Conservation (phyloP, 2,329 filamentous ascomycete genomes). For the Gaeumannomyces sp. region DNA sequence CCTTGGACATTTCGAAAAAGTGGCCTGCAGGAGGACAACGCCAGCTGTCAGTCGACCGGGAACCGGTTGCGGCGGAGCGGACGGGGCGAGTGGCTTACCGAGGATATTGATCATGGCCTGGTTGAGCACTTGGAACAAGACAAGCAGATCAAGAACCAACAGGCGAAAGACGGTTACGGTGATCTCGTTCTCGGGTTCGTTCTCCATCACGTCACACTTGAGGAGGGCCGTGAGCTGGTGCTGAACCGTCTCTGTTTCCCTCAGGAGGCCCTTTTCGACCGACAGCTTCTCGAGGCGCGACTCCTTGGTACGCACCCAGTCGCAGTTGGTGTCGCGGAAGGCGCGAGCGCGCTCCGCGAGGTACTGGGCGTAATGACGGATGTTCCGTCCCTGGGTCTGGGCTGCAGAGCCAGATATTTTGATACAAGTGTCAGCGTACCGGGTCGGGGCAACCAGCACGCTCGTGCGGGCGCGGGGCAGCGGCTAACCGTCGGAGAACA, state of each 20-base stretch:
- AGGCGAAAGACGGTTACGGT: slow-evolving; percentile 89
- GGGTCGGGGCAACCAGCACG: neutral
- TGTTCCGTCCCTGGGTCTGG: slow-evolving; percentile 92
- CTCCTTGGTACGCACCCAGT: slow-evolving; percentile 82
- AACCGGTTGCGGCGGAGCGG: neutral
- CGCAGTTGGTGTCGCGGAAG: slow-evolving; percentile 76
- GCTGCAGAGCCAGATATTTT: slow-evolving; percentile 43
- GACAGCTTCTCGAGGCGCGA: slow-evolving; percentile 76
- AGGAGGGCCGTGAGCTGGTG: slow-evolving; percentile 78
- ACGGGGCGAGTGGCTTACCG: slow-evolving; percentile 46
- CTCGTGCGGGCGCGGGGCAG: neutral
- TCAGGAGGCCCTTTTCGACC: slow-evolving; percentile 84
- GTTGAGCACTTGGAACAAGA: slow-evolving; percentile 91
- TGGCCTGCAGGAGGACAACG: slow-evolving; percentile 54
- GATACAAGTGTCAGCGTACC: neutral
- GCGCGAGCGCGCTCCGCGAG: slow-evolving; percentile 75
- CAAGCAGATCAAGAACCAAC: slow-evolving; percentile 81
- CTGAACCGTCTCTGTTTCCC: slow-evolving; percentile 89
- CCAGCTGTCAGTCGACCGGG: neutral
- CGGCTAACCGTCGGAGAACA: slow-evolving; percentile 80
- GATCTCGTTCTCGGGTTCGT: slow-evolving; percentile 93
- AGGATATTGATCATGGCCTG: slow-evolving; percentile 96
- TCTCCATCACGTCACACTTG: slow-evolving; percentile 84
- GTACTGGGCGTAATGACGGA: slow-evolving; percentile 85
- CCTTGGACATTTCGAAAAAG: slow-evolving; percentile 96